Evolutionary conservation across 306 rosid genomes (phyloP).

Genomic region (Casuarina equisetifolia): DNA sequence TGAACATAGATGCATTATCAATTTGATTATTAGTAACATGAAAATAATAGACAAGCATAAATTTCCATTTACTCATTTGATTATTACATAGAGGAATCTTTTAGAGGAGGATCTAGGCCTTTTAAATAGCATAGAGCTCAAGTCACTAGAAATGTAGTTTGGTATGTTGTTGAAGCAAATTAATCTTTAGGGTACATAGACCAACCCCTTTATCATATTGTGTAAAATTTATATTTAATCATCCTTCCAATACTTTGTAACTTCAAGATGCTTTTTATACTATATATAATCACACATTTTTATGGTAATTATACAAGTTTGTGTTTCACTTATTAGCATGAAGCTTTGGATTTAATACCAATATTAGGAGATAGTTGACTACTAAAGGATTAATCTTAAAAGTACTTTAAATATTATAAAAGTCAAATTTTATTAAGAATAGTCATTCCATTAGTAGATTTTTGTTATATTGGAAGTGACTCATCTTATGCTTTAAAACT

Average conservation of each 20-base stretch:
- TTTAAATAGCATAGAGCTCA: constrained; percentile 84
- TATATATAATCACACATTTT: too few relatives aligned
- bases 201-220: background rate
- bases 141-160: constrained; percentile 92
- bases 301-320: background rate
- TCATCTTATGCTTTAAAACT: too few relatives aligned
- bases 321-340: background rate
- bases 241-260: background rate
- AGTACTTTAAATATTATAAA: too few relatives aligned
- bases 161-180: constrained; percentile 88
- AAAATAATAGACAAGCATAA: background rate
- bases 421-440: too few relatives aligned
- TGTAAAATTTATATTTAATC: background rate
- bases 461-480: too few relatives aligned
- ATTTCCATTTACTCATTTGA: background rate
- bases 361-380: too few relatives aligned
- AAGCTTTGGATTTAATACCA: too few relatives aligned
- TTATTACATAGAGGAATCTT: constrained; percentile 54
- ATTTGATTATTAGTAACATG: constrained; percentile 1
- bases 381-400: too few relatives aligned
- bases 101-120: constrained; percentile 97
- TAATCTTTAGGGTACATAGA: constrained; percentile 71
- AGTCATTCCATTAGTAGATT: too few relatives aligned
- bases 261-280: background rate
- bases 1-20: constrained; percentile 73